Conservation (phyloP, 192 early-diverging fungal species). For the Umbelopsis sp. region DNA sequence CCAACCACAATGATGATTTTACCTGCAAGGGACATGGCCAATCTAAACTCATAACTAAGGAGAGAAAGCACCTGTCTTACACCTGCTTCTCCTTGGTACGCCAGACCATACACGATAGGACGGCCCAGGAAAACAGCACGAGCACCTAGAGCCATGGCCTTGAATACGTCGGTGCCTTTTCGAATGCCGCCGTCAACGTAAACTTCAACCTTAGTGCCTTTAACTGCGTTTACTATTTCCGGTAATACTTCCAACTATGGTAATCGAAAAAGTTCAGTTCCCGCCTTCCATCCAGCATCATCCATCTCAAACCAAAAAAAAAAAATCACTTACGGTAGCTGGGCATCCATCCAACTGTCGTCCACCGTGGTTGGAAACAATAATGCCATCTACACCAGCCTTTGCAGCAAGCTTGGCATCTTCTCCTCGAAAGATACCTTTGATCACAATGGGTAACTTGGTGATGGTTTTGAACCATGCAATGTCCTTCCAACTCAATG, state of each 20-base stretch:
- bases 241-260: slow-evolving; percentile 70
- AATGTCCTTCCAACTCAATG: slow-evolving; percentile 84
- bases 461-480: slow-evolving; percentile 84
- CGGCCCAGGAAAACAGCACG: slow-evolving; percentile 64
- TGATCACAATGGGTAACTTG: slow-evolving; percentile 79
- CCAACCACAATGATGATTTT: neutral
- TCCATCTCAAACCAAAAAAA: neutral
- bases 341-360: slow-evolving; percentile 77
- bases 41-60: slow-evolving; percentile 73
- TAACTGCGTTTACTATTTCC: slow-evolving; percentile 65
- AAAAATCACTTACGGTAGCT: slow-evolving; percentile 46
- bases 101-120: slow-evolving; percentile 67
- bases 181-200: slow-evolving; percentile 85
- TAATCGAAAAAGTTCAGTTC: slow-evolving; percentile 1
- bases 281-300: too few relatives aligned
- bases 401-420: slow-evolving; percentile 84
- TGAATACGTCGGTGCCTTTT: slow-evolving; percentile 79
- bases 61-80: slow-evolving; percentile 65
- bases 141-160: slow-evolving; percentile 85
- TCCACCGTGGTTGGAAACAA: slow-evolving; percentile 95
- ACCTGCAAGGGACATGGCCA: slow-evolving; percentile 65
- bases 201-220: slow-evolving; percentile 62
- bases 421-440: slow-evolving; percentile 84
- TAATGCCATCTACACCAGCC: slow-evolving; percentile 77
- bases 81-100: slow-evolving; percentile 73